Base-by-base conservation (phyloP, 2,329 filamentous ascomycete genomes). In the Geosmithia flava region DNA sequence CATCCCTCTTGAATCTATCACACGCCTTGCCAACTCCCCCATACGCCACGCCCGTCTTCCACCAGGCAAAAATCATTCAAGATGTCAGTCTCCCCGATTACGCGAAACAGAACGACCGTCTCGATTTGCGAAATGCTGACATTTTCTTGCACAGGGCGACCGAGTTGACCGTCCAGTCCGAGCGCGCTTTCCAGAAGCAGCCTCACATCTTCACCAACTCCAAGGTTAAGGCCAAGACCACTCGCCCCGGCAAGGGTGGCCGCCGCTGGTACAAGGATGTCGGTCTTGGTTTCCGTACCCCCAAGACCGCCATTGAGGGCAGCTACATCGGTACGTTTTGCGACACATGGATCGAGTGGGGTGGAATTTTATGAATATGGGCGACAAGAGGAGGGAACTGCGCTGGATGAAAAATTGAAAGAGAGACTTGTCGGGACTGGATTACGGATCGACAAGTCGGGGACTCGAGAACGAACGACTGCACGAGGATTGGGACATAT, bases 131-230 rank as follows among this genome's bases (percentile, higher is more conserved):
- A 45, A 48, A 30, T 45, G 45, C 42, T 46, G 20, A 43, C 42
- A 11, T 37, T 37, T 37, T 44, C 40, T 29, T 37, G 54, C 81
- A 70, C 73, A 95, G 95, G 89, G 89, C 89, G 71, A 95, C 89
- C 81, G 89, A 95, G 81, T 81, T 96, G 78, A 95, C 89, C 73
- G 93, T 98, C 75, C 93, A 98, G 85, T 94, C 88, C 72, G 93
- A 98, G 85, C 91, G 93, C 80, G 93, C 93, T 81, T 98, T 87
- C 87, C 93, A 97, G 78, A 98, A 98, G 85, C 91, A 98, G 83
- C 93, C 93, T 73, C 93, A 98, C 77, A 95, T 98, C 81, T 98
- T 97, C 87, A 83, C 87, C 68, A 96, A 97, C 85, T 80, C 85
- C 70, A 98, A 98, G 85, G 43, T 29, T 29, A 88, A 89, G 80